Conservation (phyloP, 345 rosid genomes). For the Acer yangbiense region DNA sequence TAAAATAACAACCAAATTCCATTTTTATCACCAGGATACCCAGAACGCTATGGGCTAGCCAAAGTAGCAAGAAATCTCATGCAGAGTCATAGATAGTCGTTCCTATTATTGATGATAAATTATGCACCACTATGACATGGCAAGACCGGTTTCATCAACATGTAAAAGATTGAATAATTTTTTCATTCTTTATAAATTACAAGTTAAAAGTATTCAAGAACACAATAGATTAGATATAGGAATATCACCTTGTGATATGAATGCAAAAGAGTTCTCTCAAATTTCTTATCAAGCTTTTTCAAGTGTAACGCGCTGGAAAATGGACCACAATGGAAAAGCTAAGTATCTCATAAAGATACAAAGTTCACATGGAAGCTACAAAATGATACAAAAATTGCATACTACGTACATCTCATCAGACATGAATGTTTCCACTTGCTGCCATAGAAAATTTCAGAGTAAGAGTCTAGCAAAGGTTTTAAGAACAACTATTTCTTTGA, state of each 20-base stretch:
- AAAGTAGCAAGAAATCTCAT: not conserved
- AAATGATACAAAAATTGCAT: constrained; percentile 10
- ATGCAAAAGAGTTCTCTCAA: constrained; percentile 87
- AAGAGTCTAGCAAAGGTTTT: not conserved
- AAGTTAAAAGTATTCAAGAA: not conserved
- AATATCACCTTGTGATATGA: constrained; percentile 84
- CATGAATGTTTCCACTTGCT: constrained; percentile 82
- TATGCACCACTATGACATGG: not conserved
- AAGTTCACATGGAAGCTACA: constrained; percentile 13
- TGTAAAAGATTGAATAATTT: not conserved
- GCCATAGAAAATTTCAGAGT: constrained; percentile 33
- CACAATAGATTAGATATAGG: not conserved
- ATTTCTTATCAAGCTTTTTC: constrained; percentile 90
- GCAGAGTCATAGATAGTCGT: not conserved
- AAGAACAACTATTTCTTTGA: not conserved
- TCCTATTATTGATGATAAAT: not conserved
- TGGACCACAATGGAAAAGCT: constrained; percentile 22
- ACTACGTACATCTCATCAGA: constrained; percentile 80
- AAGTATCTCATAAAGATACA: not conserved
- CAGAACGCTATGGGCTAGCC: not conserved
- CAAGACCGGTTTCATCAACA: constrained; percentile 1
- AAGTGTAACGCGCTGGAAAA: constrained; percentile 67
- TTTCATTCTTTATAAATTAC: not conserved
- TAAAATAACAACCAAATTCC: not conserved
- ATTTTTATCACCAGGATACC: not conserved